phyloP scores from a whole-genome alignment of 306 rosid species.

The Macrotyloma uniflorum region DNA sequence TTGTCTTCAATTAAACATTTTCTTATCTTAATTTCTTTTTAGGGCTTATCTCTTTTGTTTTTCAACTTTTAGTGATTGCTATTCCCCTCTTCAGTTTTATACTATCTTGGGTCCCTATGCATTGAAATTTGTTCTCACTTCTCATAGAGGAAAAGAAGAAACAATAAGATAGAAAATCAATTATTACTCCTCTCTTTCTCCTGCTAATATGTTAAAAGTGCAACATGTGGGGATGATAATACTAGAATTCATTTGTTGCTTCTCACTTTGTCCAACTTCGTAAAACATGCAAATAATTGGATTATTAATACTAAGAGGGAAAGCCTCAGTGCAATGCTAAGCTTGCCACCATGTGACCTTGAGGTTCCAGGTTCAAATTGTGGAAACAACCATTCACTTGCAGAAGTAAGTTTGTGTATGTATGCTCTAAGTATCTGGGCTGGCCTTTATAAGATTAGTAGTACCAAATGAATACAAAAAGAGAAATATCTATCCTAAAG shows the following conservation, averaged over 20 bases:
- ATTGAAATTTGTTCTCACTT: not conserved
- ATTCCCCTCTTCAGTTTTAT: conserved; percentile 13
- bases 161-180: not conserved
- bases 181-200: conserved; percentile 19
- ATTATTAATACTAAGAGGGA: not conserved
- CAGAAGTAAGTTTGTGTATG: not conserved
- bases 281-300: conserved; percentile 13
- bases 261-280: conserved; percentile 3
- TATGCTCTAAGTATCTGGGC: not conserved
- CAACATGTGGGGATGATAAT: conserved; percentile 7
- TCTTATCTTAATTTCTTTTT: conserved; percentile 17
- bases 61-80: not conserved
- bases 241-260: conserved; percentile 18
- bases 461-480: conserved; percentile 19
- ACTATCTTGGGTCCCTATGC: conserved; percentile 2
- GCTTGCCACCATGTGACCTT: not conserved
- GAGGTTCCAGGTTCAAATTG: not conserved
- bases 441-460: not conserved
- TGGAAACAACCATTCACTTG: not conserved
- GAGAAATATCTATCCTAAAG: conserved; percentile 6
- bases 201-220: not conserved
- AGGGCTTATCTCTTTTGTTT: conserved; percentile 23
- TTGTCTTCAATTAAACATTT: conserved; percentile 17
- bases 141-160: conserved; percentile 13
- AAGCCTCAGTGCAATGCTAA: not conserved